phyloP scores from a whole-genome alignment of 106 monocot species.

The Amphibolis antarctica region DNA sequence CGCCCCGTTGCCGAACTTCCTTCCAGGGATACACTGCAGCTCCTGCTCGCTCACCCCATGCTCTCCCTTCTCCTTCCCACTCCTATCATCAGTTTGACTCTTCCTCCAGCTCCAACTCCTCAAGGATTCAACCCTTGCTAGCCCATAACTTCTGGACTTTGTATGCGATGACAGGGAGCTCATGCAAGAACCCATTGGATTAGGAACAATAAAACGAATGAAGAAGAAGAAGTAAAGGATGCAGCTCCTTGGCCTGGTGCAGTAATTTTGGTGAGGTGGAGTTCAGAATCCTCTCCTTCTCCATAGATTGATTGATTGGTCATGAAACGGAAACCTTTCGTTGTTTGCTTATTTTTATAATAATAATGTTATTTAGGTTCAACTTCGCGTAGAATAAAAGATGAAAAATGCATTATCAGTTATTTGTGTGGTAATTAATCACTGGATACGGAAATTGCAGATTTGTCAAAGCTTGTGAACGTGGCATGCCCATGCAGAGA shows the following conservation, averaged over 20 bases:
- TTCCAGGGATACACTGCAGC: slow-evolving; percentile 9
- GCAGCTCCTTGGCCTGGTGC: not conserved
- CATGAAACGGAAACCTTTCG: too few species aligned
- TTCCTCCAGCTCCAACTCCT: slow-evolving; percentile 1
- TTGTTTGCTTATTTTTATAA: too few species aligned
- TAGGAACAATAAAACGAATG: slow-evolving; percentile 9
- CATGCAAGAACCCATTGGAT: too few species aligned
- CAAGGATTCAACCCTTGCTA: not conserved
- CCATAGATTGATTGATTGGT: too few species aligned
- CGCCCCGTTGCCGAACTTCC: slow-evolving; percentile 28
- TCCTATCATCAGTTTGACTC: not conserved
- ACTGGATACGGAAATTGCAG: too few species aligned
- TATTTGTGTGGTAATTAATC: too few species aligned
- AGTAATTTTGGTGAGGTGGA: not conserved
- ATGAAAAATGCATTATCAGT: too few species aligned
- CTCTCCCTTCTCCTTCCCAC: not conserved
- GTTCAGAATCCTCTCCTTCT: not conserved
- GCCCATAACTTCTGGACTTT: not conserved
- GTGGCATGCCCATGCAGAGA: too few species aligned
- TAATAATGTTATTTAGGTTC: too few species aligned
- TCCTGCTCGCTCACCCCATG: slow-evolving; percentile 6
- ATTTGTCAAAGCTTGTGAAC: too few species aligned
- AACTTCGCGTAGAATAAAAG: too few species aligned
- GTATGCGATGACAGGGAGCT: not conserved
- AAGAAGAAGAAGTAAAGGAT: not conserved